A percentile compares a stretch with the other conserved stretches of the same genome.
phyloP scores from a whole-genome alignment of 805 yeast species.

The Yarrowia deformans region DNA sequence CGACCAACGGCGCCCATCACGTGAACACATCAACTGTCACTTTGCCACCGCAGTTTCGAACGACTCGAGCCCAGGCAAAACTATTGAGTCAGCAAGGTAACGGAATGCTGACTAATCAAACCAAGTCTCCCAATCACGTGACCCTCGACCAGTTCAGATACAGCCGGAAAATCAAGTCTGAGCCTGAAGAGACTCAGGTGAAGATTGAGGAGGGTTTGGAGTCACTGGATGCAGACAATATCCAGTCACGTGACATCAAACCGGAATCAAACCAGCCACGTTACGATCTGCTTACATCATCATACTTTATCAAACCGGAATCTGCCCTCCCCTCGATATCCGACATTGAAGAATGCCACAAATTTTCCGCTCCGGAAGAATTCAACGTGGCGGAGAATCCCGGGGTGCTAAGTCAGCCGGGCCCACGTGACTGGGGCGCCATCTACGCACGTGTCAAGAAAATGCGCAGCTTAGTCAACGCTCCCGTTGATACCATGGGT shows the following conservation, averaged over 20 bases:
- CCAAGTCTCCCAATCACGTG: background rate
- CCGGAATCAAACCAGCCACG: background rate
- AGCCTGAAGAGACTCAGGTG: background rate
- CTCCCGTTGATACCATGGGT: constrained; percentile 92
- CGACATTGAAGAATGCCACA: constrained; percentile 11
- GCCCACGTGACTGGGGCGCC: constrained; percentile 47
- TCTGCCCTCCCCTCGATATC: background rate
- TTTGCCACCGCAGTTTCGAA: background rate
- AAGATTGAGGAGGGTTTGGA: background rate
- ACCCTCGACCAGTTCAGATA: constrained; percentile 11
- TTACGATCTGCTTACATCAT: background rate
- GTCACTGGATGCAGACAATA: background rate
- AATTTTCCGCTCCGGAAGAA: background rate
- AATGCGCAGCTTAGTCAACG: constrained; percentile 69
- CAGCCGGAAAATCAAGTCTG: background rate
- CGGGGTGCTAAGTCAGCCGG: constrained; percentile 15
- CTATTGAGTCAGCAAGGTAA: background rate
- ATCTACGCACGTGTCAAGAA: constrained; percentile 54
- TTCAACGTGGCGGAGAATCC: background rate
- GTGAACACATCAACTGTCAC: background rate
- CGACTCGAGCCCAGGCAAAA: background rate
- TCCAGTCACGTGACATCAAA: background rate
- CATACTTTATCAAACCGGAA: background rate
- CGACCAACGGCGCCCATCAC: background rate
- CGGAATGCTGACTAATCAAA: background rate